Conservation (phyloP, 352 stramenopile genomes). For the Paralagenidium karlingii region DNA sequence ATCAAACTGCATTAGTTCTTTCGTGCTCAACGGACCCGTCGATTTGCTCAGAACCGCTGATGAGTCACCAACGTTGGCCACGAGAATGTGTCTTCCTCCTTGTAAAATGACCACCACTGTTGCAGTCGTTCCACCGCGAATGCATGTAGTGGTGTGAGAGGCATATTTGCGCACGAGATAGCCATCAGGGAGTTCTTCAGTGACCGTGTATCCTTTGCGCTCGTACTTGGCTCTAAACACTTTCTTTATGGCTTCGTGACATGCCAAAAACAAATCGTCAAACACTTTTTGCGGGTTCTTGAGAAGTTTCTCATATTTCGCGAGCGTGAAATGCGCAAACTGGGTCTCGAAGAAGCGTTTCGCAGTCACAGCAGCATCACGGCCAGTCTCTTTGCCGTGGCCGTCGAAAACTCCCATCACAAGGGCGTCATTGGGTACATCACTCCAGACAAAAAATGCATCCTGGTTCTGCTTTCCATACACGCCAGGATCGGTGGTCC, state of each 20-base stretch:
- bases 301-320: slow-evolving; percentile 38
- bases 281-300: slow-evolving; percentile 35
- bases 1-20: too few species aligned
- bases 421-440: slow-evolving; percentile 18
- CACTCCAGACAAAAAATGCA: slow-evolving; percentile 63
- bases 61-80: slow-evolving; percentile 80
- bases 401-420: slow-evolving; percentile 79
- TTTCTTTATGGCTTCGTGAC: slow-evolving; percentile 47
- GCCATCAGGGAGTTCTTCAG: slow-evolving; percentile 34
- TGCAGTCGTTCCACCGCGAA: slow-evolving; percentile 83
- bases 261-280: slow-evolving; percentile 29
- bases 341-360: slow-evolving; percentile 48
- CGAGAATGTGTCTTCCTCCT: slow-evolving; percentile 50
- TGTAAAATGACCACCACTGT: slow-evolving; percentile 71
- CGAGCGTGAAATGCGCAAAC: slow-evolving; percentile 26
- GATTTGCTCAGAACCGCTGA: slow-evolving; percentile 25
- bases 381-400: slow-evolving; percentile 66
- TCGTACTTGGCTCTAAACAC: slow-evolving; percentile 55
- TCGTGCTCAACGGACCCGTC: too few species aligned
- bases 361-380: slow-evolving; percentile 46
- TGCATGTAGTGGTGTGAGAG: too few species aligned
- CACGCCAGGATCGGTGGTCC: slow-evolving; percentile 39
- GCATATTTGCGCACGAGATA: slow-evolving; percentile 48
- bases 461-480: slow-evolving; percentile 78
- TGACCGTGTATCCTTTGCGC: slow-evolving; percentile 31